Conservation (phyloP, 768 basidiomycete genomes). For the Lactarius akahatsu region DNA sequence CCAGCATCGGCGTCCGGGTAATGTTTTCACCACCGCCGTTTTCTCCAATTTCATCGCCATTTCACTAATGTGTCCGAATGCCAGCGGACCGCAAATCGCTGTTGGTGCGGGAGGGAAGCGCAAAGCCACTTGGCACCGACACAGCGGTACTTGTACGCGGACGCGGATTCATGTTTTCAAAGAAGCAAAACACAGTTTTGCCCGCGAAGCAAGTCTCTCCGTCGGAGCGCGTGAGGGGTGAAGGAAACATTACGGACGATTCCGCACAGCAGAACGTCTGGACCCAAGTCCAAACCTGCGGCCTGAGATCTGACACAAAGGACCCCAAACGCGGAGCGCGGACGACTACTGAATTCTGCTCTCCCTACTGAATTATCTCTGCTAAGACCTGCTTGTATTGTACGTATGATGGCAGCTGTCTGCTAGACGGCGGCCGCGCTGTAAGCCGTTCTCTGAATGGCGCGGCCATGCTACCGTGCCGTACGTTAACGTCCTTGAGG, state of each 20-base stretch:
- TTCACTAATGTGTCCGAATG: background rate
- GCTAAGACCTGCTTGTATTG: background rate
- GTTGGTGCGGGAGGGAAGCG: background rate
- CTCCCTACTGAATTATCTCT: background rate
- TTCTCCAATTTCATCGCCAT: background rate
- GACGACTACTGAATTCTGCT: background rate
- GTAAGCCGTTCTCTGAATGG: background rate
- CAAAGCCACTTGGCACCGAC: background rate
- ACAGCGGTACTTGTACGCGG: background rate
- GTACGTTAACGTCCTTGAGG: background rate
- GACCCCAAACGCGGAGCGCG: background rate
- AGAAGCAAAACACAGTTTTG: background rate
- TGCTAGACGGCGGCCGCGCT: background rate
- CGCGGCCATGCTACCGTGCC: background rate
- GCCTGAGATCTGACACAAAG: background rate
- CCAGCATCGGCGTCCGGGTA: background rate
- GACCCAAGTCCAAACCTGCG: background rate
- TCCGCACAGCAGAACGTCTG: background rate
- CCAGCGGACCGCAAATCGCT: background rate
- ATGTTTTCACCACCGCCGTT: background rate
- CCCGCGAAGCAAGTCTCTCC: too few relatives aligned
- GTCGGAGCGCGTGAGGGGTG: background rate
- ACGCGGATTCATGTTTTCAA: background rate
- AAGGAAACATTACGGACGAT: background rate
- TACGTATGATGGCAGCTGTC: slow-evolving; percentile 1